Base-by-base conservation (phyloP, 176 grass and related monocot species). In the Oropetium thomaeum region DNA sequence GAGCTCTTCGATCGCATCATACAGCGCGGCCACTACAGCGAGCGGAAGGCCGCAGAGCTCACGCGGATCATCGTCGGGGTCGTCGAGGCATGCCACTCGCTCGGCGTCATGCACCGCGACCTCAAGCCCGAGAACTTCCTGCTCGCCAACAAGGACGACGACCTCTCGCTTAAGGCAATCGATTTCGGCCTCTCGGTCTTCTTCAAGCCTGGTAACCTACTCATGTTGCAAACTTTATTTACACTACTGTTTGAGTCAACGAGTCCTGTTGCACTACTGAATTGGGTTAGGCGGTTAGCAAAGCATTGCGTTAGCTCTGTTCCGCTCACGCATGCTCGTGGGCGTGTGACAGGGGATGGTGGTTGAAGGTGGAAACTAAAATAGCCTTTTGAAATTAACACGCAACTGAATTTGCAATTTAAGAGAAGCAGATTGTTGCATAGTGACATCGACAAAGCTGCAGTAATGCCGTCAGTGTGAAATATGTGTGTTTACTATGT, bases 1-100 rank as follows among this genome's bases (percentile, higher is more conserved):
- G 96, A 99, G 85, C 96, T 99, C 48, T 99, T 99, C 69, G 96
- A 99, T 76, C 91, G 96, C 19, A 99, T 99, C 76, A 96, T 99
- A 4, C 79, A 99, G 75, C 85, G 92, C 1, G 96, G 96, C 0
- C 96, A 99, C 74, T 99, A 95, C 89, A 99, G 96, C 78, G 96
- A 99, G 85, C 89, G 87, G 62, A 99, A 99, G 89, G 96, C 96
- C 11, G 96, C 96, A 4, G 92, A 90, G 79, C 79, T 99, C 52
- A 99, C 92, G 4, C 62, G 90, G 64, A 99, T 99, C 72, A 86
- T 99, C 60, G 91, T 95, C 6, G 96, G 96, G 35, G 92, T 95
- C 51, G 87, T 99, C 41, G 96, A 99, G 82, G 96, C 92, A 0
- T 99, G 96, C 89, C 96, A 99, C 83, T 99, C 96, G 22, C 89